phyloP scores from a whole-genome alignment of 306 rosid species.

The Comarum palustre region DNA sequence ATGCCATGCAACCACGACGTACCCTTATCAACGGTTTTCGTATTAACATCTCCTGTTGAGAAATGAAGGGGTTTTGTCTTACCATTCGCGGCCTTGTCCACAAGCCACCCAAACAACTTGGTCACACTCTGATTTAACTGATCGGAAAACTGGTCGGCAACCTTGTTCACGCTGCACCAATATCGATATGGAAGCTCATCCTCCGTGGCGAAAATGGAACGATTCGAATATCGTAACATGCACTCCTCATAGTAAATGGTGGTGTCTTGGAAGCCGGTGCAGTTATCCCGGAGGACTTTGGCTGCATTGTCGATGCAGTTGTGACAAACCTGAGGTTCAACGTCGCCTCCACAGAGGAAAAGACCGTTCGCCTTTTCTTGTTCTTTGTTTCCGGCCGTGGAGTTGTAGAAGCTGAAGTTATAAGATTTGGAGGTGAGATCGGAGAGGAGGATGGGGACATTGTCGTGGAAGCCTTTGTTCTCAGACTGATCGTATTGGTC shows the following conservation, averaged over 20 bases:
- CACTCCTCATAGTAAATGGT: conserved; percentile 52
- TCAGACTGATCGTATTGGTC: background rate
- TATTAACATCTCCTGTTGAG: conserved; percentile 2
- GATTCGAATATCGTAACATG: conserved; percentile 45
- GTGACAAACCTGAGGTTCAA: conserved; percentile 27
- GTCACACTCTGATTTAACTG: conserved; percentile 3
- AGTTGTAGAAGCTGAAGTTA: conserved; percentile 19
- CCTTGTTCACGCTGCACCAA: conserved; percentile 11
- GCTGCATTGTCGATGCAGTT: conserved; percentile 39
- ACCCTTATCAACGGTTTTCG: background rate
- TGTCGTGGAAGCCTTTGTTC: background rate
- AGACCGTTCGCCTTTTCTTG: conserved; percentile 32
- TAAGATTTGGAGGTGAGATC: conserved; percentile 16
- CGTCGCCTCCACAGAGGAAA: conserved; percentile 53
- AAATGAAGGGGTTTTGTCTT: background rate
- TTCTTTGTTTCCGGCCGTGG: conserved; percentile 14
- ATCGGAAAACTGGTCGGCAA: background rate
- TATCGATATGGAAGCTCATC: conserved; percentile 10
- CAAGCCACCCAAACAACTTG: conserved; percentile 9
- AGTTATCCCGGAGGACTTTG: background rate
- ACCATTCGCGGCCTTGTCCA: background rate
- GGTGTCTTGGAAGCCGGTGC: conserved; percentile 32
- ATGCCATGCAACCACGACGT: conserved; percentile 9
- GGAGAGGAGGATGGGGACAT: conserved; percentile 6
- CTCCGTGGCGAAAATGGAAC: conserved; percentile 21